Evolutionary conservation across 768 basidiomycete genomes (phyloP), one percentile per base, ranked within the genome.

Genomic region (Boletales sp.): DNA sequence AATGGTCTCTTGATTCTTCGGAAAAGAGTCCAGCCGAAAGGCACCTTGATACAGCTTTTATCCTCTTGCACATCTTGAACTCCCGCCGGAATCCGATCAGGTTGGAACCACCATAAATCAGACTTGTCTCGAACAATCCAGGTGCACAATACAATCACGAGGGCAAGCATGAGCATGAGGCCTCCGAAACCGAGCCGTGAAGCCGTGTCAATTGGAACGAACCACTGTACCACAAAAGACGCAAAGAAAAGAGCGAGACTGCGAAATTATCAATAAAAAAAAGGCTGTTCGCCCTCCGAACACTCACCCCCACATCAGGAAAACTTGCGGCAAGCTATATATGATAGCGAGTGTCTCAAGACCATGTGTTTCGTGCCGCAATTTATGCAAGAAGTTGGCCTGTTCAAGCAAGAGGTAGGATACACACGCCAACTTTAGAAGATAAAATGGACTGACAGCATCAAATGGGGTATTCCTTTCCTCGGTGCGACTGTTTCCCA

Each of bases 251-350:
- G 48, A 15, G 60, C 9, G 58, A 68, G 66, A 14, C 67, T 70
- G 17, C 12, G 15, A 27, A 24, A 27, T 12, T 2, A 10, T 15
- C 19, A 10, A 56, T 12, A 57, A 31, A 12, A 10, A 17, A 43
- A 43, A 6, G 15, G 5, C 24, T 27, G 24, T 27, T 40, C n/a
- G 7, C 17, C 8, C 13, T 10, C 32, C 30, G 21, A 18, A 29
- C 12, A 73, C 80, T 65, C 56, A 81, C 82, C 73, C 75, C 81
- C 81, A 83, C 69, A 83, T 74, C 40, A 83, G 67, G 19, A 82
- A 64, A 2, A 78, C 76, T 48, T 80, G 78, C 0, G 82, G 82
- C 8, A 83, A 54, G 51, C 77, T 77, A 50, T 80, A 81, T 46
- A 80, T 56, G 17, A 82, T 67, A n/a, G 79, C 78, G 5, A 82